A percentile compares a stretch with the other conserved stretches of the same genome.
These are phyloP conservation scores for Takashimella koratensis DNA, from an alignment of 1,284 basidiomycete genomes.

Conservation along the genomic window DNA sequence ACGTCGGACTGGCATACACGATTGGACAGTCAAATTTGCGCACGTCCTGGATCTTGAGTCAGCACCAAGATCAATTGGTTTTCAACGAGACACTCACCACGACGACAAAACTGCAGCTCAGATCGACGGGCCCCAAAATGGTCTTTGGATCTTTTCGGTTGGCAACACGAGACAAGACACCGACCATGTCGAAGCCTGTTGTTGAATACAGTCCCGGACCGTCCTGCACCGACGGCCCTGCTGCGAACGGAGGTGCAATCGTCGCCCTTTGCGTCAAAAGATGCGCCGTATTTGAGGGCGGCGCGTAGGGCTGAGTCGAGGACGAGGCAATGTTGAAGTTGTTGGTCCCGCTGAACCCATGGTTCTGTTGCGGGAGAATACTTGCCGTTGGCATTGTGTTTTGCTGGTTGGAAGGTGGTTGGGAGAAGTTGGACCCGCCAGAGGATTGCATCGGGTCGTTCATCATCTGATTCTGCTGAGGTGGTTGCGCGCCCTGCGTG, in stretches of 20 bases:
- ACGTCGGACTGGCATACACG: conserved; percentile 79
- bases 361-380: conserved; percentile 14
- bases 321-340: conserved; percentile 36
- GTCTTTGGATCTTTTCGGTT: conserved; percentile 71
- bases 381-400: conserved; percentile 18
- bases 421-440: neutral
- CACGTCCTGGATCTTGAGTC: conserved; percentile 55
- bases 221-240: conserved; percentile 25
- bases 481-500: neutral
- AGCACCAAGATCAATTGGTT: conserved; percentile 1
- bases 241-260: conserved; percentile 14
- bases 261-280: conserved; percentile 17
- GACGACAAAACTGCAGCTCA: conserved; percentile 84
- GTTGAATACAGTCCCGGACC: conserved; percentile 65
- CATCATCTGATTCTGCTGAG: neutral
- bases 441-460: neutral
- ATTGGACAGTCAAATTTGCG: conserved; percentile 76
- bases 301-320: conserved; percentile 35
- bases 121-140: conserved; percentile 81
- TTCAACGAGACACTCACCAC: conserved; percentile 48
- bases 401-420: conserved; percentile 5
- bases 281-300: conserved; percentile 26
- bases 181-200: conserved; percentile 85
- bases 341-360: conserved; percentile 7
- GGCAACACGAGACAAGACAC: conserved; percentile 72